These are phyloP conservation scores for Avena atlantica DNA, from an alignment of 176 grass and related monocot genomes.

Conservation along the genomic window DNA sequence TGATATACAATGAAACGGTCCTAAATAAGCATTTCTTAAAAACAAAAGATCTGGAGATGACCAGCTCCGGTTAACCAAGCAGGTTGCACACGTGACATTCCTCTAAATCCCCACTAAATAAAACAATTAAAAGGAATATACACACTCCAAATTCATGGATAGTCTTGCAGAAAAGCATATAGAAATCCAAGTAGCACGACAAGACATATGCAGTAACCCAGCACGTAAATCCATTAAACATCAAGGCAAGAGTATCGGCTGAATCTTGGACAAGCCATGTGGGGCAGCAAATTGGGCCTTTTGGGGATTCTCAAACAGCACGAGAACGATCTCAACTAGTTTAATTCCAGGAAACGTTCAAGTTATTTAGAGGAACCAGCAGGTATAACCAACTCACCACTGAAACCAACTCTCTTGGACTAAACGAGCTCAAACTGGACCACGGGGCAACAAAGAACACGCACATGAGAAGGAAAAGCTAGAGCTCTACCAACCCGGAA, in stretches of 20 bases:
- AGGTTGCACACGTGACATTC: background rate
- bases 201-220: background rate
- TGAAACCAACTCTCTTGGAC: background rate
- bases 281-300: background rate
- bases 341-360: background rate
- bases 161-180: background rate
- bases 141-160: background rate
- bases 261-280: background rate
- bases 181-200: background rate
- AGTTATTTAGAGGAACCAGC: background rate
- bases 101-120: background rate
- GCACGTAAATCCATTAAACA: background rate
- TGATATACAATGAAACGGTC: background rate
- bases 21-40: slow-evolving; percentile 24
- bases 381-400: background rate
- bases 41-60: background rate
- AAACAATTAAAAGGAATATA: background rate
- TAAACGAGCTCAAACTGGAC: slow-evolving; percentile 27
- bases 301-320: background rate
- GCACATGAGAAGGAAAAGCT: background rate
- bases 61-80: background rate
- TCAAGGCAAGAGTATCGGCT: background rate
- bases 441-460: background rate
- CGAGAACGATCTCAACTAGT: background rate
- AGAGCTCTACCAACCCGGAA: slow-evolving; percentile 15